Conservation (phyloP, 139 green algal species). For the Astrephomene gubernaculifera region DNA sequence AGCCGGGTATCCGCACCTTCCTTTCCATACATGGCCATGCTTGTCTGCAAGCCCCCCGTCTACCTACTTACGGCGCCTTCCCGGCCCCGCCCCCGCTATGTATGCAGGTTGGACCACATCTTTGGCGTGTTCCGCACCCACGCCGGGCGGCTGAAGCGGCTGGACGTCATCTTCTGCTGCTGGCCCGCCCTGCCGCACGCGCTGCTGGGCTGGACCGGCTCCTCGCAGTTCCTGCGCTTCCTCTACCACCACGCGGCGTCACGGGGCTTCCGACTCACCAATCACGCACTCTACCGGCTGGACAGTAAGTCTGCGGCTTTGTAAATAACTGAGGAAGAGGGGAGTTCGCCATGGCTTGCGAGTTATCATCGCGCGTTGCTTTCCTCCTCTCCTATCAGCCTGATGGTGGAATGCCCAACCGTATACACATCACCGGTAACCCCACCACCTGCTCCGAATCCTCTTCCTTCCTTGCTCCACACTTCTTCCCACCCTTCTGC, state of each 20-base stretch:
- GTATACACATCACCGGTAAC: too few species aligned
- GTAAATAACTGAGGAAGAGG: too few species aligned
- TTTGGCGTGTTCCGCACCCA: constrained; percentile 29
- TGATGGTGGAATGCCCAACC: too few species aligned
- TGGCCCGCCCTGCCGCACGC: constrained; percentile 29
- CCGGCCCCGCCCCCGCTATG: too few species aligned
- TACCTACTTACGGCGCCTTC: too few species aligned
- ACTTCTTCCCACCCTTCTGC: neutral
- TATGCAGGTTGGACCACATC: constrained; percentile 3
- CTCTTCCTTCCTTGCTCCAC: neutral
- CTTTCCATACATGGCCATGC: too few species aligned
- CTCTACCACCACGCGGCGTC: neutral
- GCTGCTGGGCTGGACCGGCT: constrained; percentile 24
- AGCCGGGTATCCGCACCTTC: too few species aligned
- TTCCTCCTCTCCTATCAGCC: too few species aligned
- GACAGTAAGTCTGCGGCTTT: constrained; percentile 4
- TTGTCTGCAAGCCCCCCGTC: too few species aligned
- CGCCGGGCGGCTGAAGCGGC: constrained; percentile 4
- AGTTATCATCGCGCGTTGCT: too few species aligned
- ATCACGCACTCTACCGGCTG: constrained; percentile 7
- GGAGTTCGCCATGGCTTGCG: too few species aligned
- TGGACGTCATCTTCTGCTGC: constrained; percentile 5
- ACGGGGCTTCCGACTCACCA: neutral
- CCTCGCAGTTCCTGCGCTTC: constrained; percentile 24
- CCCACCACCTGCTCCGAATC: neutral